Evolutionary conservation across 2,329 filamentous ascomycete species (phyloP), one percentile per base, ranked within the genome.

Genomic region (Scedosporium minutisporum): DNA sequence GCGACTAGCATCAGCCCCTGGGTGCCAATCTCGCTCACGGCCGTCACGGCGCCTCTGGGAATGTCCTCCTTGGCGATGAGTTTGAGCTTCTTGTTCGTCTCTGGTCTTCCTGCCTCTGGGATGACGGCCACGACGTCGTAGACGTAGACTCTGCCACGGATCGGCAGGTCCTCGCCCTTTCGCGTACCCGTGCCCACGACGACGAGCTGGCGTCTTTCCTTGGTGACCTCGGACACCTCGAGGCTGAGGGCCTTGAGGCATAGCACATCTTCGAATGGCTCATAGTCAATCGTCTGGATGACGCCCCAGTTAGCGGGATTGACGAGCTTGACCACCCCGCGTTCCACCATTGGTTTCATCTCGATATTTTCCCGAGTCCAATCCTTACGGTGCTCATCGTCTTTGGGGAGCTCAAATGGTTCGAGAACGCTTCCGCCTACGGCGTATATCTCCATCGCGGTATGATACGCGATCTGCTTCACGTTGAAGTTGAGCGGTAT

Each of bases 61-160:
- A 97, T 92, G 60, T 96, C 91, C 73, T 99, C 95, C 69, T 89
- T 90, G 4, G 91, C 90, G 16, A 97, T 82, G 3, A 96, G 82
- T 71, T 96, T 96, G 41, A 99, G 80, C 67, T 87, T 91, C 66
- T 87, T 88, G 73, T 92, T 90, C 1, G 90, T 96, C 73, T 97
- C 93, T 0, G 92, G 91, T 6, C 84, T 84, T 18, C 87, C 90
- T 0, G 92, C 92, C 65, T 97, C 88, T 0, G 95, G 93, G 1
- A 97, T 93, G 38, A 99, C 95, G 41, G 88, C 85, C 63, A 96
- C 92, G 33, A 99, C 84, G 70, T 97, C 93, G 70, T 95, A 96
- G 58, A 97, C 90, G 69, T 95, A 92, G 46, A 99, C 84, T 48
- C 88, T 85, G 2, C 95, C 95, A 57, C 90, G 86, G 0, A 92